Evolutionary conservation across 331 rosid species (phyloP), one percentile per base, ranked within the genome.

Genomic region (Pyrus hybrid): DNA sequence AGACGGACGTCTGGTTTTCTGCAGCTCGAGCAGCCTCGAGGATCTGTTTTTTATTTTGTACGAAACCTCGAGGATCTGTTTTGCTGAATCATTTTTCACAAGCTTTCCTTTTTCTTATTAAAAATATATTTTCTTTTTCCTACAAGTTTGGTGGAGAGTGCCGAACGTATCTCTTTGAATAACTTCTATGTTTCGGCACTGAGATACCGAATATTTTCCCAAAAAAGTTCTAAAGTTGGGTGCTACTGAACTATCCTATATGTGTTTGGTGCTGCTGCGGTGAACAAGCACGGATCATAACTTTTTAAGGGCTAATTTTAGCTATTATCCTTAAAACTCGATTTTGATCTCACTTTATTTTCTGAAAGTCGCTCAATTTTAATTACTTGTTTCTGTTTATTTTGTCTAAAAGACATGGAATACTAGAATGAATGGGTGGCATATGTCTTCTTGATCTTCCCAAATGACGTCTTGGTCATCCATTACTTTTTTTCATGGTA

Each of bases 171-270:
- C 7, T 14, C 2, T 14, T 1, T 14, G 53, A 14, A 47, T 47
- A 14, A 1, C 0, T 17, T 16, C 4, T 0, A 2, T 49, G 6
- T 16, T 49, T 49, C 56, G 1, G n/a, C 0, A 49, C 0, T 0
- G 0, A 2, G 20, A 18, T 49, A 17, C 56, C 9, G 56, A 49
- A 49, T 49, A 1, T 14, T 1, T 47, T 47, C 20, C 18, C 7
- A 47, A 14, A 3, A 47, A 47, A 35, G 43, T 35, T 35, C 43
- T 35, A 2, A 5, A 5, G 53, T 14, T 47, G 18, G 2, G 43
- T 35, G 1, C 43, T 9, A 35, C 3, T 47, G 20, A 47, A 47
- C 54, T 8, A 5, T 41, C 20, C 20, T 13, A 43, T 1, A 43
- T 0, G 41, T 13, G 49, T 45, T 45, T 1, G 17, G 53, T 14